phyloP scores from a whole-genome alignment of 108 stramenopile species.

The Poteriospumella lacustris region DNA sequence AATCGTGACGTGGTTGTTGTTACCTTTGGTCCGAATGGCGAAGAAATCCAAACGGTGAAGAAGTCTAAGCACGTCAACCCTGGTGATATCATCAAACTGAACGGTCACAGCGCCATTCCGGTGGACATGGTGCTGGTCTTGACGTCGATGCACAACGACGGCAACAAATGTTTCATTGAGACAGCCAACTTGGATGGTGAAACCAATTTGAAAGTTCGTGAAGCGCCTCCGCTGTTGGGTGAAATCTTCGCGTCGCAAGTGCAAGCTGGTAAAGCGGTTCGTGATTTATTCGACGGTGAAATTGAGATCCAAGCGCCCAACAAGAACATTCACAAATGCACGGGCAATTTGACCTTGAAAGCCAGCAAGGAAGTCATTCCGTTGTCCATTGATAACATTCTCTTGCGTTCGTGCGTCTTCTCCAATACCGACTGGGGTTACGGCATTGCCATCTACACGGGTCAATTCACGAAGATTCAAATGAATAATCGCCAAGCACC shows the following conservation, averaged over 20 bases:
- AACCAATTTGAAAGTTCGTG: constrained; percentile 51
- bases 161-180: constrained; percentile 42
- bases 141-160: constrained; percentile 14
- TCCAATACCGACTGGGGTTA: constrained; percentile 32
- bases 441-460: neutral
- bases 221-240: constrained; percentile 22
- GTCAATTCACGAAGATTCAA: constrained; percentile 10
- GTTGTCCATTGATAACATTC: neutral
- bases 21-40: neutral
- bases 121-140: constrained; percentile 12
- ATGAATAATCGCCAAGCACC: constrained; percentile 31
- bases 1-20: neutral
- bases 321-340: constrained; percentile 44
- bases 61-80: constrained; percentile 10
- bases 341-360: constrained; percentile 34
- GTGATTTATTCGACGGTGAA: constrained; percentile 3
- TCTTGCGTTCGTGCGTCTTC: neutral
- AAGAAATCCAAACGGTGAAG: neutral
- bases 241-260: neutral
- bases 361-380: constrained; percentile 3
- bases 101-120: neutral
- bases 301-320: constrained; percentile 47
- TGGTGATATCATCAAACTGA: constrained; percentile 26
- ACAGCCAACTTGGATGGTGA: constrained; percentile 51
- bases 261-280: neutral